phyloP scores from a whole-genome alignment of 768 basidiomycete genomes.

The Russula lepida region DNA sequence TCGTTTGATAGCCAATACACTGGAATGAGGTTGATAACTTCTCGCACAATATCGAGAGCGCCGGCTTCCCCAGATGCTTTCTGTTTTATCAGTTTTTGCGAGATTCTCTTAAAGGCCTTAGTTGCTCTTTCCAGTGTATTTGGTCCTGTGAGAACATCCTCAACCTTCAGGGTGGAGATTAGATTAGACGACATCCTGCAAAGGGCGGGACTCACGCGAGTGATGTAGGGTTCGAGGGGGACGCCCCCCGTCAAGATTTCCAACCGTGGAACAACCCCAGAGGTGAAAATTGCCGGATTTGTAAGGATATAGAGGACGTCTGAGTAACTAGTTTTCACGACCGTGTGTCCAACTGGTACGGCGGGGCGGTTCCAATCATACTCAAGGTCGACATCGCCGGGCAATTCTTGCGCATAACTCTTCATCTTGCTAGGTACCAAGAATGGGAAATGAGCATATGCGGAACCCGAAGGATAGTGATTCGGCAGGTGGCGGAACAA shows the following conservation, averaged over 20 bases:
- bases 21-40: constrained; percentile 58
- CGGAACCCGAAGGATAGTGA: constrained; percentile 54
- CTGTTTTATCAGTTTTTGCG: constrained; percentile 4
- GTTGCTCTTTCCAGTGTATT: neutral
- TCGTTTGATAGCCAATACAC: constrained; percentile 52
- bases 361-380: constrained; percentile 56
- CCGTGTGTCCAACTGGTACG: constrained; percentile 7
- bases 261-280: neutral
- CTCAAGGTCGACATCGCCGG: constrained; percentile 29
- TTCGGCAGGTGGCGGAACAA: constrained; percentile 65
- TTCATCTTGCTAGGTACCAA: constrained; percentile 48
- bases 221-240: neutral
- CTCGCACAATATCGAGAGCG: constrained; percentile 50
- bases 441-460: constrained; percentile 79
- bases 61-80: constrained; percentile 31
- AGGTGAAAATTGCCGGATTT: neutral
- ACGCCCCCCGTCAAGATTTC: constrained; percentile 6
- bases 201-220: neutral
- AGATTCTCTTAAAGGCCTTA: neutral
- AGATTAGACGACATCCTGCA: neutral
- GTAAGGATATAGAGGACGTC: neutral
- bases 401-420: constrained; percentile 30
- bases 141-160: neutral
- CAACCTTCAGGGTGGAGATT: constrained; percentile 4
- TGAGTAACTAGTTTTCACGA: neutral